Evolutionary conservation across 768 basidiomycete species (phyloP), one percentile per base, ranked within the genome.

Genomic region (Ramaria sp.): DNA sequence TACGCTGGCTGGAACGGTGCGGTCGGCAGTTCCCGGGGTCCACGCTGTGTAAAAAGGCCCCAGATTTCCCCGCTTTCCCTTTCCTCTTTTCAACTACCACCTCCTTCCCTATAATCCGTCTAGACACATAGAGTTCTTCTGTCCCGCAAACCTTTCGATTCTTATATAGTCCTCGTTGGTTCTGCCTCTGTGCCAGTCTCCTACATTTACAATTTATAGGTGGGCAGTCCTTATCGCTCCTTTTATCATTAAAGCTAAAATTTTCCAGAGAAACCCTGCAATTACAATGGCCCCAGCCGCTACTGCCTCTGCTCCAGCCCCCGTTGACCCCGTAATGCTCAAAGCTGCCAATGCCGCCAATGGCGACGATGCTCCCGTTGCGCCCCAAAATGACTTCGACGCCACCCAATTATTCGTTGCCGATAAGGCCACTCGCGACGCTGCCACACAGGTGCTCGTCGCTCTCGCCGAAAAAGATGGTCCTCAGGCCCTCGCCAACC

Each of bases 381-480:
- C 72, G 58, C 75, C 79, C 60, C 75, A 78, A 54, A 78, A 79
- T 56, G 81, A 78, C 65, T 73, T 90, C 62, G 86, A 93, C 71
- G 69, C 87, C 60, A 69, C 87, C 54, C 70, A 84, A 59, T 84
- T 95, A 63, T 91, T 95, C 67, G 82, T 79, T 62, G 76, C 87
- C 63, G 93, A 95, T 77, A 93, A 92, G 75, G 78, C 84, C 61
- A 74, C 81, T 55, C 88, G 91, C 66, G 81, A 82, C 47, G 72
- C 83, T 57, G 83, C 91, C 38, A 85, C 82, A 59, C 73, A 79
- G 64, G 71, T 78, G 38, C 76, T 97, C 63, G 86, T 82, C 62
- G 79, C 84, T 59, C 73, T 80, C 69, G 83, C 81, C 63, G 81
- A 91, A 83, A 90, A 90, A 74, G 81, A 88, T 57, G 91, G 92